These are phyloP conservation scores for Camellia granthamiana DNA, from an alignment of 148 eudicot species.

Conservation along the genomic window DNA sequence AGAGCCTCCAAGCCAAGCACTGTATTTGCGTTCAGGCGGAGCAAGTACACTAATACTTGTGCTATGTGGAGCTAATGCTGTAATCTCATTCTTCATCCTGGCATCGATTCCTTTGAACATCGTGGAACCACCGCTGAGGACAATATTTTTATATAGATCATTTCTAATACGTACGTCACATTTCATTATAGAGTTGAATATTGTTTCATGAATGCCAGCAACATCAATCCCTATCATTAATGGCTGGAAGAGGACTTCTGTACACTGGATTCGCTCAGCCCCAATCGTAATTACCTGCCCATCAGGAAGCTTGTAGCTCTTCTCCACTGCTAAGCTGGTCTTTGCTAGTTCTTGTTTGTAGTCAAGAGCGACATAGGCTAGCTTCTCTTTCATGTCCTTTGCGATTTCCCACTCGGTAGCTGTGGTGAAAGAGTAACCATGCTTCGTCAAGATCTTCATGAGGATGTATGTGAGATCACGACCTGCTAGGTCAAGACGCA, in stretches of 20 bases:
- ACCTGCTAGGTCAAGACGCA: slow-evolving; percentile 16
- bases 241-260: slow-evolving; percentile 35
- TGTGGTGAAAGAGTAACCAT: slow-evolving; percentile 19
- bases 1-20: slow-evolving; percentile 34
- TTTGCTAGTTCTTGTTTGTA: slow-evolving; percentile 15
- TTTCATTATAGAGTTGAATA: slow-evolving; percentile 28
- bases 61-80: slow-evolving; percentile 32
- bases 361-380: slow-evolving; percentile 16
- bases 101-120: slow-evolving; percentile 36
- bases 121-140: slow-evolving; percentile 32
- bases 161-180: slow-evolving; percentile 29
- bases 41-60: slow-evolving; percentile 34
- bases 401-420: slow-evolving; percentile 17
- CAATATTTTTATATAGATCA: slow-evolving; percentile 28
- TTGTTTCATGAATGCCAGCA: slow-evolving; percentile 31
- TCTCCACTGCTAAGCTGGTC: slow-evolving; percentile 8
- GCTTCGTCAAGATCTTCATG: slow-evolving; percentile 13
- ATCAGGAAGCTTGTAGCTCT: slow-evolving; percentile 19
- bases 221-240: slow-evolving; percentile 35
- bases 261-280: slow-evolving; percentile 34
- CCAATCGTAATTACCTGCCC: slow-evolving; percentile 31
- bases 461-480: slow-evolving; percentile 17
- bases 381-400: slow-evolving; percentile 19
- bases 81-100: slow-evolving; percentile 37
- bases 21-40: slow-evolving; percentile 33